These are phyloP conservation scores for Elongisporangium anandrum DNA, from an alignment of 352 stramenopile genomes.

Conservation along the genomic window DNA sequence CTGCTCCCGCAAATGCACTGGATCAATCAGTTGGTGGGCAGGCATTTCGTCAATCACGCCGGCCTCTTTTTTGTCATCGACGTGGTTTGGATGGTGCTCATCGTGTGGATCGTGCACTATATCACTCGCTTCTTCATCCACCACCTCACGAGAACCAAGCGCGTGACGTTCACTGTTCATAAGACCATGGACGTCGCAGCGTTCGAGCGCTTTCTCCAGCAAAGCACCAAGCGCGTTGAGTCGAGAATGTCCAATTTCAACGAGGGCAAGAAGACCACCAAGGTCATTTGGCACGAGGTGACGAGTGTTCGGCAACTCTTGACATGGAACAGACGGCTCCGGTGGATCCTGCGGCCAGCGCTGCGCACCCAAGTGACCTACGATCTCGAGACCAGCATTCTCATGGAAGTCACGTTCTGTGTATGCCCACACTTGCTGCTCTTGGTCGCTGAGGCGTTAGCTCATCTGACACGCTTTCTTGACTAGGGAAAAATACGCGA, in stretches of 20 bases:
- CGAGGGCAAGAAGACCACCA: conserved; percentile 77
- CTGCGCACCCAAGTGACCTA: conserved; percentile 60
- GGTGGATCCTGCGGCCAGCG: conserved; percentile 36
- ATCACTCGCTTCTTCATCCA: conserved; percentile 34
- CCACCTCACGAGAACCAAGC: conserved; percentile 32
- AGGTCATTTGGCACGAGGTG: conserved; percentile 89
- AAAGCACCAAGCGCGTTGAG: conserved; percentile 46
- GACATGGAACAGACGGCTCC: conserved; percentile 6
- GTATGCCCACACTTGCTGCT: conserved; percentile 15
- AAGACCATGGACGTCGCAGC: conserved; percentile 45
- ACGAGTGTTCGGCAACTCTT: conserved; percentile 1
- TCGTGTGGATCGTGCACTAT: conserved; percentile 24
- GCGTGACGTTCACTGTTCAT: conserved; percentile 35
- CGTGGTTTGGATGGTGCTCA: conserved; percentile 37
- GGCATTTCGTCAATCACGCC: conserved; percentile 32
- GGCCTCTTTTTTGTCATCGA: conserved; percentile 51
- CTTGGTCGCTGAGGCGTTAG: not conserved
- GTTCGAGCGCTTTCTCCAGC: conserved; percentile 43
- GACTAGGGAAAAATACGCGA: conserved; percentile 28
- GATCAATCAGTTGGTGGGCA: conserved; percentile 40
- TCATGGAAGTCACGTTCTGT: conserved; percentile 56
- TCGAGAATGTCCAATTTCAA: conserved; percentile 76
- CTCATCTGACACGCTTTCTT: conserved; percentile 1
- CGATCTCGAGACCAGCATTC: conserved; percentile 43
- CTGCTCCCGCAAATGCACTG: conserved; percentile 39